A percentile compares a stretch with the other conserved stretches of the same genome.
Evolutionary conservation across 2,329 filamentous ascomycete species (phyloP).

Genomic region (Epichloe glyceriae): DNA sequence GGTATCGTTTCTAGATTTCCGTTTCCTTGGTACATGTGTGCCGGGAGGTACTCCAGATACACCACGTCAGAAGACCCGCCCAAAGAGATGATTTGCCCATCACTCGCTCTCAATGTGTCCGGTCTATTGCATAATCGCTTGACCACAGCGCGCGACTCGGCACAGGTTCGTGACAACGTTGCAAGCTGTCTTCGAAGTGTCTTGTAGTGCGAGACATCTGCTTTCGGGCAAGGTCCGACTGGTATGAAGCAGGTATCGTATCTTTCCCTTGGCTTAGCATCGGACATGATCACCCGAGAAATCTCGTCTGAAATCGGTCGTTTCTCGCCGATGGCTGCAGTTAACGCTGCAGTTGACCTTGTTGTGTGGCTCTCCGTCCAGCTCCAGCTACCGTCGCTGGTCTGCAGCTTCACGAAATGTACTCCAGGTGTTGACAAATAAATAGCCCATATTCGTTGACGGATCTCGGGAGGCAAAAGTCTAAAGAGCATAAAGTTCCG

Average conservation of each 20-base stretch:
- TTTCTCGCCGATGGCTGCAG: conserved; percentile 3
- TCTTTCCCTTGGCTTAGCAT: conserved; percentile 10
- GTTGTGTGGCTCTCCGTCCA: conserved; percentile 10
- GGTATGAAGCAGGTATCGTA: conserved; percentile 14
- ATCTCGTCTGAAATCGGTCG: conserved; percentile 11
- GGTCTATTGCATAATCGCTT: conserved; percentile 11
- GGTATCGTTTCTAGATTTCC: conserved; percentile 15
- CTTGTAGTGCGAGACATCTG: conserved; percentile 22
- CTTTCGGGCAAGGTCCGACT: conserved; percentile 7
- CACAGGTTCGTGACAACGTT: conserved; percentile 15
- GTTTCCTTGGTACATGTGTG: conserved; percentile 14
- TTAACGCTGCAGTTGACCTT: not conserved
- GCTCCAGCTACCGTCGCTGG: conserved; percentile 10
- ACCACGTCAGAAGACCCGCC: conserved; percentile 18
- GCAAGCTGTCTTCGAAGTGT: conserved; percentile 15
- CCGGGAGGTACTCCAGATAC: conserved; percentile 22
- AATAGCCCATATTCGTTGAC: conserved; percentile 21
- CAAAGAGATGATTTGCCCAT: conserved; percentile 18
- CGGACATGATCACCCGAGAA: conserved; percentile 12
- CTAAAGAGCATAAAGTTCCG: conserved; percentile 19
- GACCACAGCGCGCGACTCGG: conserved; percentile 14
- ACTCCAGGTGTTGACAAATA: conserved; percentile 21
- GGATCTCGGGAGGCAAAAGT: conserved; percentile 22
- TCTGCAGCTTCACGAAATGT: conserved; percentile 21
- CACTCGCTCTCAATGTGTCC: conserved; percentile 13